Base-by-base conservation (phyloP, 306 rosid genomes). In the Cicer judaicum region DNA sequence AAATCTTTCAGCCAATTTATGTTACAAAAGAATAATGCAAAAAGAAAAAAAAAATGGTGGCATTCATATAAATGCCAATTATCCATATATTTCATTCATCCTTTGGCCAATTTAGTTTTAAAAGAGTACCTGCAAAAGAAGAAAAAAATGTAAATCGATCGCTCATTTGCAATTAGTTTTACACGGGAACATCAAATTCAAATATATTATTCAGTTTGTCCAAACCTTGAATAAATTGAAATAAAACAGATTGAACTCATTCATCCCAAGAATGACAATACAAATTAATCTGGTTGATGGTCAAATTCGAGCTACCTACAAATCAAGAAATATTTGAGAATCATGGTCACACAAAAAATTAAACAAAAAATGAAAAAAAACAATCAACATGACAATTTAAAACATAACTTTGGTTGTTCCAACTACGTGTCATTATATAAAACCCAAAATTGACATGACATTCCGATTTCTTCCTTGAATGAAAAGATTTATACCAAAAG, bases 51-150 rank as follows among this genome's bases (percentile, higher is more conserved):
- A 12, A 34, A 29, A 18, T 6, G 12, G 43, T 75, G 47, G 16
- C 72, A 70, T 71, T 72, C 59, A 71, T 49, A 47, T 19, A 40
- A 61, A 72, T 57, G 55, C 21, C 68, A 80, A 52, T 54, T 49
- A 12, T 36, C 72, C 19, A 52, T 79, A 79, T 39, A 63, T 70
- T 79, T 78, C 84, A 77, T 67, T 78, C 84, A 77, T 67, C 66
- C 83, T 72, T 67, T 57, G 38, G 79, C 55, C 65, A 42, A 73
- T 52, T 71, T 57, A 60, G 81, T 54, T 56, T 15, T 56, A 50
- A 57, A 52, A 70, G 64, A 60, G 52, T 29, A 46, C 89, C 89
- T 89, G 88, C 89, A 89, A 77, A 86, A 78, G 76, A 66, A 78
- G 76, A 70, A 72, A 68, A 62, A 80, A 74, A 57, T 76, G 57